Evolutionary conservation across 208 protist species (phyloP).

Genomic region (Strigomonas oncopelti): DNA sequence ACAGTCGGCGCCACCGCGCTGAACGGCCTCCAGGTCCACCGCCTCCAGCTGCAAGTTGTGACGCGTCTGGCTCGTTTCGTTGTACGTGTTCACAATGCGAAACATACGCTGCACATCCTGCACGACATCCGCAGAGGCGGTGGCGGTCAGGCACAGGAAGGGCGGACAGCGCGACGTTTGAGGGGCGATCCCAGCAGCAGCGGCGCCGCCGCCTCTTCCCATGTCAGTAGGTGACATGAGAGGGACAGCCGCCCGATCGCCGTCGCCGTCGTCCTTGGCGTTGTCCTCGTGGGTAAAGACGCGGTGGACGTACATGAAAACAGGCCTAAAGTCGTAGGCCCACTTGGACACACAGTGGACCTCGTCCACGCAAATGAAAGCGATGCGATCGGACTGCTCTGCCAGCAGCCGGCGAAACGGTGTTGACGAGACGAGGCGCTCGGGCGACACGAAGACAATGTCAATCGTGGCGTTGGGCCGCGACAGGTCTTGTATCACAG

Average conservation of each 20-base stretch:
- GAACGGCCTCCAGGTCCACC: constrained; percentile 29
- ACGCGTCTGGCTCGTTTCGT: constrained; percentile 37
- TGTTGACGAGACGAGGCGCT: constrained; percentile 85
- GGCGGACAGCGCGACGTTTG: too few species aligned
- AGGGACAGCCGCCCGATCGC: constrained; percentile 47
- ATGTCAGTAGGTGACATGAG: too few species aligned
- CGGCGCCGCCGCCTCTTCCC: too few species aligned
- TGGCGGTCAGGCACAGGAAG: constrained; percentile 86
- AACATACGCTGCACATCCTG: constrained; percentile 73
- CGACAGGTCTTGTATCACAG: constrained; percentile 55
- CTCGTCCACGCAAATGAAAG: constrained; percentile 94
- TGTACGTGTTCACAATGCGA: constrained; percentile 50
- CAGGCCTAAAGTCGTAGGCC: constrained; percentile 95
- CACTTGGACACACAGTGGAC: constrained; percentile 97
- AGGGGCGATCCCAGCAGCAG: too few species aligned
- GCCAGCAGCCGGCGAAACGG: constrained; percentile 61
- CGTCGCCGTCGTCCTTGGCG: constrained; percentile 84
- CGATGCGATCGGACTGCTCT: constrained; percentile 47
- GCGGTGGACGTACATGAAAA: constrained; percentile 75
- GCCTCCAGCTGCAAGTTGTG: constrained; percentile 62
- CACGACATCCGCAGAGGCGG: constrained; percentile 68
- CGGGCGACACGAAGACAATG: constrained; percentile 83
- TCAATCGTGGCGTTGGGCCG: constrained; percentile 52
- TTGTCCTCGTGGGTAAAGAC: constrained; percentile 72
- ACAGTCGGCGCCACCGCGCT: constrained; percentile 2